phyloP scores from a whole-genome alignment of 148 eudicot species.

The Rhododendron griersonianum region DNA sequence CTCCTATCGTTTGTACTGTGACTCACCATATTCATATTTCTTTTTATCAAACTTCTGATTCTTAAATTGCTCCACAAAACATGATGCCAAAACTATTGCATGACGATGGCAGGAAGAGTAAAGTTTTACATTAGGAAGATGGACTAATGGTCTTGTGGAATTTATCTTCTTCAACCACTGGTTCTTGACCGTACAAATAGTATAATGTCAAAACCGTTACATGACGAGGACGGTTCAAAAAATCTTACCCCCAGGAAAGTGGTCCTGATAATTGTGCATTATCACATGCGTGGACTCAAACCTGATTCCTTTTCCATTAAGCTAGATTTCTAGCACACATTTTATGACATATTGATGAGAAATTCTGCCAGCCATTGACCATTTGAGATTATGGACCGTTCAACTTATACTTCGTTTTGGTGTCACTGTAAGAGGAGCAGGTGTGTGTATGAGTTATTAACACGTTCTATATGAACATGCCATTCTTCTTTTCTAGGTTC shows the following conservation, averaged over 20 bases:
- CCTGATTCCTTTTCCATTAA: not conserved
- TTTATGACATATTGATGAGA: not conserved
- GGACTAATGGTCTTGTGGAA: not conserved
- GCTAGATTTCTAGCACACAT: not conserved
- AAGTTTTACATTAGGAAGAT: not conserved
- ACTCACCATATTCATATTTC: not conserved
- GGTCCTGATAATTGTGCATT: not conserved
- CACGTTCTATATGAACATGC: not conserved
- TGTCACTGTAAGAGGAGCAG: not conserved
- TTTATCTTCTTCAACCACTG: not conserved
- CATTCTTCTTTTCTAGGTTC: not conserved
- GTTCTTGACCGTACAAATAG: not conserved
- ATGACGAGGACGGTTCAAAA: not conserved
- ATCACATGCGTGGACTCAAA: not conserved
- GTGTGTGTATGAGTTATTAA: not conserved
- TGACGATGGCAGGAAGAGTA: too few species aligned
- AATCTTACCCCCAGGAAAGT: not conserved
- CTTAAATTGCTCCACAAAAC: not conserved
- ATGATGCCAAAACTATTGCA: not conserved
- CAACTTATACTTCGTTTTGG: not conserved
- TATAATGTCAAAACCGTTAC: not conserved
- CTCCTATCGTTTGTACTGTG: not conserved
- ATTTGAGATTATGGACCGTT: not conserved
- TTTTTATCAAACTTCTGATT: not conserved
- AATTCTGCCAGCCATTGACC: not conserved